Conservation (phyloP, 2,329 filamentous ascomycete species). For the Alternaria infectoria region DNA sequence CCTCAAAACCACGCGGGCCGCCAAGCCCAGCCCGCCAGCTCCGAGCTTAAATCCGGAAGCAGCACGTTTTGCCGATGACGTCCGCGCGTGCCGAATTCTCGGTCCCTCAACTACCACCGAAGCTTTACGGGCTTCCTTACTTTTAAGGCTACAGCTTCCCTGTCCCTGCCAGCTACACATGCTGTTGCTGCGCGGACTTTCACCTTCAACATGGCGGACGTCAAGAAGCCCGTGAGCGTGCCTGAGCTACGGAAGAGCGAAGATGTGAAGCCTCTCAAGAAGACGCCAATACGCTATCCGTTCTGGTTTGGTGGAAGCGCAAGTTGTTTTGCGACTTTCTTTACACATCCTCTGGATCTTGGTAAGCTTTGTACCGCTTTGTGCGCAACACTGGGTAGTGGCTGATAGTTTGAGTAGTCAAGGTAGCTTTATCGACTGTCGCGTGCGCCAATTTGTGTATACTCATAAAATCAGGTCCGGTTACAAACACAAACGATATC, state of each 20-base stretch:
- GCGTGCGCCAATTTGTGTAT: conserved; percentile 1
- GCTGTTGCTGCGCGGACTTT: conserved; percentile 17
- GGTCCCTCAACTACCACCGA: conserved; percentile 35
- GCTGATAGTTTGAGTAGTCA: conserved; percentile 50
- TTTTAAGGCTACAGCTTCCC: conserved; percentile 8
- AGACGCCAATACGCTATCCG: conserved; percentile 54
- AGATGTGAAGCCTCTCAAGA: conserved; percentile 43
- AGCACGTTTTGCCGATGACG: conserved; percentile 36
- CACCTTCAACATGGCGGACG: conserved; percentile 47
- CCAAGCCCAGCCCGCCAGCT: conserved; percentile 31
- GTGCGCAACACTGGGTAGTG: not conserved
- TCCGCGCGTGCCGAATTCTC: conserved; percentile 22
- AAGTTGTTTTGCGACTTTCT: conserved; percentile 86
- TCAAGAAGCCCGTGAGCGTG: conserved; percentile 43
- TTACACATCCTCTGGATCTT: conserved; percentile 92
- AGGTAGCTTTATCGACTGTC: conserved; percentile 43
- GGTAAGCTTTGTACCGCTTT: conserved; percentile 63
- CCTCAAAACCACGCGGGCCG: conserved; percentile 26
- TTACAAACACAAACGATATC: conserved; percentile 78
- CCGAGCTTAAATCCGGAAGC: conserved; percentile 22
- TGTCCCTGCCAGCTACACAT: conserved; percentile 28
- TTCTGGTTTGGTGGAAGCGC: conserved; percentile 95
- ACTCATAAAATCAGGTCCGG: conserved; percentile 67
- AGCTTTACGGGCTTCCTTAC: conserved; percentile 10
- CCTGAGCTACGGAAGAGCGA: conserved; percentile 49